Base-by-base conservation (phyloP, 2,329 filamentous ascomycete genomes). In the Aspergillus sp. region DNA sequence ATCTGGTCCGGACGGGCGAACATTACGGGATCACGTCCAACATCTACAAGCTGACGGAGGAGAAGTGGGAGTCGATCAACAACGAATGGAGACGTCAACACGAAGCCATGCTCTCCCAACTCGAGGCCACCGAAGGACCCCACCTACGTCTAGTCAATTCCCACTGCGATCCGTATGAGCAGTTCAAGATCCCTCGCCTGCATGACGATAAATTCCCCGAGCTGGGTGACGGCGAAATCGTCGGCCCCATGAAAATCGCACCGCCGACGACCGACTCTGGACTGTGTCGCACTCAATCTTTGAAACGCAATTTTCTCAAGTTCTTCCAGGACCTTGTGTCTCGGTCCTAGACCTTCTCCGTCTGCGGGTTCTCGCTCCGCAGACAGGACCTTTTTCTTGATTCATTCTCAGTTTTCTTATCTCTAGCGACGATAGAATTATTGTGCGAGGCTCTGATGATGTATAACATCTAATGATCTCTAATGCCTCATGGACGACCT, bases 21-120 rank as follows among this genome's bases (percentile, higher is more conserved):
- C 92, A 97, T 76, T 96, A 96, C 67, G 92, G 93, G 16, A 83
- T 88, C 36, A 96, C 92, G 0, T 96, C 92, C 56, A 95, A 92
- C 73, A 95, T 91, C 57, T 96, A 93, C 77, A 85, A 84, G 54
- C 82, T 95, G 58, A 96, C 93, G 0, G 88, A 95, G 74, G 85
- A 90, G 62, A 98, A 98, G 75, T 97, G 94, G 94, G 84, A 87
- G 26, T 86, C 89, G 67, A 90, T 90, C 49, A 91, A 96, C 72
- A 81, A 81, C 2, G 78, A 82, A 58, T 97, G 93, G 94, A 87
- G 87, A 71, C 75, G 76, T 39, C 85, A 87, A 57, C 86, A 95
- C 71, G 87, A 91, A 39, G 77, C 84, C 32, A 84, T 91, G 56
- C 81, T 88, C 46, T 78, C 80, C 18, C 80, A 83, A 36, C 81